Evolutionary conservation across 306 rosid species (phyloP).

Genomic region (Albizia julibrissin): DNA sequence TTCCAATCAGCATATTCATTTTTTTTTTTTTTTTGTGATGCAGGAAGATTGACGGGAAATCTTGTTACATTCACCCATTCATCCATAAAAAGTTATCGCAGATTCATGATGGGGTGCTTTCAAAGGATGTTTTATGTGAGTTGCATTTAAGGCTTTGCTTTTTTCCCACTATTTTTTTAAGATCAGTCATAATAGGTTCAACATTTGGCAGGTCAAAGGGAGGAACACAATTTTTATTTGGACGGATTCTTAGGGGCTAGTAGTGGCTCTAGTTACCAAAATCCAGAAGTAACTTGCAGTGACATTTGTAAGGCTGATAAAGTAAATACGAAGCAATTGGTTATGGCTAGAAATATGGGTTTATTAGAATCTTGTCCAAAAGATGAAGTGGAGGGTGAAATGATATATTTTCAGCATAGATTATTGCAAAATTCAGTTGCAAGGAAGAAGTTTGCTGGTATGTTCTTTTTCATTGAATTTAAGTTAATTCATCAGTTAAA

Average conservation of each 20-base stretch:
- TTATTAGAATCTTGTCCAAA: conserved; percentile 56
- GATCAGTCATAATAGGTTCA: conserved; percentile 36
- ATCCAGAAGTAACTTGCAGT: conserved; percentile 42
- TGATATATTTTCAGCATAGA: conserved; percentile 74
- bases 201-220: conserved; percentile 51
- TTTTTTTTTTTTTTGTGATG: conserved; percentile 17
- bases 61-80: conserved; percentile 66
- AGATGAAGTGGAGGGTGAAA: conserved; percentile 92
- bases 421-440: conserved; percentile 64
- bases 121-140: conserved; percentile 43
- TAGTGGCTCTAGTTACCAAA: conserved; percentile 53
- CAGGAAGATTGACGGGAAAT: conserved; percentile 57
- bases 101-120: conserved; percentile 47
- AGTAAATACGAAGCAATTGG: conserved; percentile 49
- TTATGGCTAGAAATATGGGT: conserved; percentile 47
- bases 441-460: conserved; percentile 68
- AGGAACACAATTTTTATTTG: conserved; percentile 43
- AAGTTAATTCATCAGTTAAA: neutral
- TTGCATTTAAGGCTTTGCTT: conserved; percentile 35
- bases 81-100: conserved; percentile 49
- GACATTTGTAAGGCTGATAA: conserved; percentile 48
- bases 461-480: conserved; percentile 27
- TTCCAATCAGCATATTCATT: conserved; percentile 21
- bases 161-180: conserved; percentile 6
- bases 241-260: conserved; percentile 49